These are phyloP conservation scores for Bonia amplexicaulis DNA, from an alignment of 176 grass and related monocot genomes.

Conservation along the genomic window DNA sequence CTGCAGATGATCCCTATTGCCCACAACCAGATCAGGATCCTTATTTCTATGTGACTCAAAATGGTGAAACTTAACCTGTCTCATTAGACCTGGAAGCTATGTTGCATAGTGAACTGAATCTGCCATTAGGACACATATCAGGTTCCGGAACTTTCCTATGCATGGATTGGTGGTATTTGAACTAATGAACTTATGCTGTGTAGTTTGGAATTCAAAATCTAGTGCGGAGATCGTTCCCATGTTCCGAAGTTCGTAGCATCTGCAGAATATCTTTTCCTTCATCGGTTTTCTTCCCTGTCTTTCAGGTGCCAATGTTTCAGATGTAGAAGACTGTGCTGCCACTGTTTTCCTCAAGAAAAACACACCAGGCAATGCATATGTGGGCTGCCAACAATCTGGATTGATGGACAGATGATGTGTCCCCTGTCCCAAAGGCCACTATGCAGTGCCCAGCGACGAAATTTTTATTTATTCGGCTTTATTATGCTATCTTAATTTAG, in stretches of 20 bases:
- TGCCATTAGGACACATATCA: neutral
- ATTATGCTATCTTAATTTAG: too few species aligned
- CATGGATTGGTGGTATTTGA: neutral
- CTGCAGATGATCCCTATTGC: slow-evolving; percentile 11
- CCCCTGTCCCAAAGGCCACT: too few species aligned
- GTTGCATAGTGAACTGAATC: neutral
- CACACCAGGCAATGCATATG: neutral
- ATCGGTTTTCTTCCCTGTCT: neutral
- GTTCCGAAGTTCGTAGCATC: neutral
- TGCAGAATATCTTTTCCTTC: neutral
- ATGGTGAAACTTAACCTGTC: neutral
- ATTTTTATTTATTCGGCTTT: too few species aligned
- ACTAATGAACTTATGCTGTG: neutral
- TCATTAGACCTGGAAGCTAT: neutral
- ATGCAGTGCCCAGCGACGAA: neutral
- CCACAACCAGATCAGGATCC: slow-evolving; percentile 38
- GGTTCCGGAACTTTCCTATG: neutral
- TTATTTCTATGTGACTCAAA: slow-evolving; percentile 32
- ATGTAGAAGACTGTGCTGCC: neutral
- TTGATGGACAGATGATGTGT: neutral
- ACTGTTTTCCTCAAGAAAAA: neutral
- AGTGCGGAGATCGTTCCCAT: neutral
- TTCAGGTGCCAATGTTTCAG: neutral
- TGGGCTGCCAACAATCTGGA: neutral
- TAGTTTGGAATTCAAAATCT: neutral